These are phyloP conservation scores for Purshia tridentata DNA, from an alignment of 306 rosid genomes.

Conservation along the genomic window DNA sequence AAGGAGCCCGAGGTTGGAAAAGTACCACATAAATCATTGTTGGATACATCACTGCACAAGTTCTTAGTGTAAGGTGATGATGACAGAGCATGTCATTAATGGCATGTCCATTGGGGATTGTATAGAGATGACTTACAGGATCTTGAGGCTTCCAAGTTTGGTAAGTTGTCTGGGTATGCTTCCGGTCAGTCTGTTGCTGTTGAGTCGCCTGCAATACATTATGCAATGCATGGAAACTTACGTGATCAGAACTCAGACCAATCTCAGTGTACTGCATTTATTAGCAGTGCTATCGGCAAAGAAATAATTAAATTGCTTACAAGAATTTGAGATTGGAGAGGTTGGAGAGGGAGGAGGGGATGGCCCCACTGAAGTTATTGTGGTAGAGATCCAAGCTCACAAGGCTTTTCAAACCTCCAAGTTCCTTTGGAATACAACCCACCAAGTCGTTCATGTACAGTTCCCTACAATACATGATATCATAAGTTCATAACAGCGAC, in stretches of 20 bases:
- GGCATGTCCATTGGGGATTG: background rate
- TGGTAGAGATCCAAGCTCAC: slow-evolving; percentile 79
- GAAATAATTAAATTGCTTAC: slow-evolving; percentile 39
- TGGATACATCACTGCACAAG: slow-evolving; percentile 62
- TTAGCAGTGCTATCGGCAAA: too few species aligned
- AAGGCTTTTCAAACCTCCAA: slow-evolving; percentile 68
- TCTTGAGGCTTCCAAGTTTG: slow-evolving; percentile 67
- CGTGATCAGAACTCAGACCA: too few species aligned
- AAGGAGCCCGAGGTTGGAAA: slow-evolving; percentile 73
- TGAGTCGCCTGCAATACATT: slow-evolving; percentile 59
- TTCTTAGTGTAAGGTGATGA: background rate
- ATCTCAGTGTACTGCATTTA: too few species aligned
- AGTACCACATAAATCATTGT: slow-evolving; percentile 78
- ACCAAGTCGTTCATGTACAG: slow-evolving; percentile 62
- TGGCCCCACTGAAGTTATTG: slow-evolving; percentile 64
- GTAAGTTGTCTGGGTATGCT: slow-evolving; percentile 74
- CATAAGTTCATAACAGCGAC: background rate
- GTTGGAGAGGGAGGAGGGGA: slow-evolving; percentile 64
- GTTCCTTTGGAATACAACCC: slow-evolving; percentile 68
- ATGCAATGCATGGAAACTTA: slow-evolving; percentile 31
- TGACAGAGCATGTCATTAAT: background rate
- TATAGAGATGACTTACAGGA: slow-evolving; percentile 41
- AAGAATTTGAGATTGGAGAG: slow-evolving; percentile 74
- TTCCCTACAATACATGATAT: slow-evolving; percentile 43
- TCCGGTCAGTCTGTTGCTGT: slow-evolving; percentile 66